Evolutionary conservation across 2,329 filamentous ascomycete species (phyloP), one percentile per base, ranked within the genome.

Genomic region (Lecanicillium sp.): DNA sequence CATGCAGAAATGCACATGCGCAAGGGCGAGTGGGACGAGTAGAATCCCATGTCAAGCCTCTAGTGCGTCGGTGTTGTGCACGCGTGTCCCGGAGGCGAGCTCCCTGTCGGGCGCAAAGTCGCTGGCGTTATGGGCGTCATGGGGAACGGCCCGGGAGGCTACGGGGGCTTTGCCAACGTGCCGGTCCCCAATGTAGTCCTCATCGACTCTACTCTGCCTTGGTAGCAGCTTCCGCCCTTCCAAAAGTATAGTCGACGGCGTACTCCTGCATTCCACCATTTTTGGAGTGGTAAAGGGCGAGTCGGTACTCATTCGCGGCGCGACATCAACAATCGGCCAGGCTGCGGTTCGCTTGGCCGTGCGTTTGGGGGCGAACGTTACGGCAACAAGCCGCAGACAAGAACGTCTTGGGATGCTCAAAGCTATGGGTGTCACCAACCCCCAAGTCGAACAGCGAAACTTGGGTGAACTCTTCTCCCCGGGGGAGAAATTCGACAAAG

Each of bases 1-100:
- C 67, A 71, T 50, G 69, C 69, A 8, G 69, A 72, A 54, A 69
- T 69, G 62, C 66, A 71, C 54, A 71, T 72, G 68, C 65, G 68
- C 19, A 62, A 60, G 35, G 69, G 69, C 11, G 67, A 68, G 52
- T 68, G 65, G 66, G 62, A 60, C 45, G 66, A 67, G 49, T 63
- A 54, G 50, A 65, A 62, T 26, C 64, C 62, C 7, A 65, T 70
- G 42, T 64, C 55, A 20, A 67, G 67, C 17, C 56, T 69, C 21
- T 67, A 70, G 52, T 72, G 69, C 52, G 69, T 70, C 44, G 70
- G 70, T n/a, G 59, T 58, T 14, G 60, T 72, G 8, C 61, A 55
- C 12, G 54, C 55, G 19, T 69, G 63, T 50, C 67, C 65, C 2
- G 58, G 56, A 9, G 59, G 58, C 20, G 58, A 66, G 33, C 56